These are phyloP conservation scores for Heliamphora exappendiculata DNA, from an alignment of 148 eudicot genomes.

Conservation along the genomic window DNA sequence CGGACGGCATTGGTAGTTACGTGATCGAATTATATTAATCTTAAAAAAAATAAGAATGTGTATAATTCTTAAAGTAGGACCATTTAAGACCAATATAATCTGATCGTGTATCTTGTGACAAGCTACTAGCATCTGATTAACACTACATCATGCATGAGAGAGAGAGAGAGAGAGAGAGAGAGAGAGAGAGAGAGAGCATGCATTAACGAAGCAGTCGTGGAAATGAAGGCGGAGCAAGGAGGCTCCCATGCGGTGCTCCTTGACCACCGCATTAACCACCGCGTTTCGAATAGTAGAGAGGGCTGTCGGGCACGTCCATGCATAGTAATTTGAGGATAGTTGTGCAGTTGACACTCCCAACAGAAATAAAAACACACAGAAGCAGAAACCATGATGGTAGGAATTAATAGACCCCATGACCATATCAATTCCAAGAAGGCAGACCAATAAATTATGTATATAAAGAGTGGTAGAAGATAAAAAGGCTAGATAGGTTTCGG, in stretches of 20 bases:
- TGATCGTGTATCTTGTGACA: no score
- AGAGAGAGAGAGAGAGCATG: conserved; percentile 15
- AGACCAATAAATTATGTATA: neutral
- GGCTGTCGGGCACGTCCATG: conserved; percentile 15
- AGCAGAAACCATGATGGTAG: neutral
- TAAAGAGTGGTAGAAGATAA: neutral
- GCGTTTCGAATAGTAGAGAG: conserved; percentile 14
- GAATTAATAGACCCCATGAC: neutral
- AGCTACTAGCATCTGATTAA: no score
- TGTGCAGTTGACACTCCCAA: conserved; percentile 14
- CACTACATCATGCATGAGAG: neutral
- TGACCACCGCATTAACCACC: conserved; percentile 18
- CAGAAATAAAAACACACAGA: neutral
- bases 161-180: neutral
- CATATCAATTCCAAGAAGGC: neutral
- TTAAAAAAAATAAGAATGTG: no score
- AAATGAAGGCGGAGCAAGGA: conserved; percentile 32
- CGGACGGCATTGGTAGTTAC: no score
- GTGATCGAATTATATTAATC: no score
- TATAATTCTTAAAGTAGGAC: no score
- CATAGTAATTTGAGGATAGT: conserved; percentile 18
- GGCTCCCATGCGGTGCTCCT: conserved; percentile 25
- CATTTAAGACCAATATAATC: no score
- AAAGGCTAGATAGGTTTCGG: neutral
- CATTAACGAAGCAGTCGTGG: conserved; percentile 32